phyloP scores from a whole-genome alignment of 176 grass and related monocot species.

The Carex parvula region DNA sequence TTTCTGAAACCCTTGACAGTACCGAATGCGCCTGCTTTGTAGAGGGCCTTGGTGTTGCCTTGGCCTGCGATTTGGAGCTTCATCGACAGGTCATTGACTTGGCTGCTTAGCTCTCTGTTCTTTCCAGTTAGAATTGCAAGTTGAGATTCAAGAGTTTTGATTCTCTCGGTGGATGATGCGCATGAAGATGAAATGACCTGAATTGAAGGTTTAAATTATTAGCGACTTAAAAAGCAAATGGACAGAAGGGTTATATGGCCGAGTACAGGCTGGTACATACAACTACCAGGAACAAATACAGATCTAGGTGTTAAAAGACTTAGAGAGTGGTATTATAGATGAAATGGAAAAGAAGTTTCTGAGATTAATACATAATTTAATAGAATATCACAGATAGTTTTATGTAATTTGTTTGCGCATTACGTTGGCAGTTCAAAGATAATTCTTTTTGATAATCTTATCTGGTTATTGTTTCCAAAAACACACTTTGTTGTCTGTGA shows the following conservation, averaged over 20 bases:
- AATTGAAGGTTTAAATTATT: background rate
- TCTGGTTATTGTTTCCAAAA: background rate
- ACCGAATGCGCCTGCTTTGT: constrained; percentile 75
- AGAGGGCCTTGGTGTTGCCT: constrained; percentile 38
- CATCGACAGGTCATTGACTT: constrained; percentile 56
- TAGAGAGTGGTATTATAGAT: background rate
- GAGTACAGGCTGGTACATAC: background rate
- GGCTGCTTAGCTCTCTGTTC: constrained; percentile 72
- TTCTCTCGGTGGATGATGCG: constrained; percentile 38
- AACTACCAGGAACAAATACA: background rate
- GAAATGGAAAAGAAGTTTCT: background rate
- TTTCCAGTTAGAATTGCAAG: constrained; percentile 49
- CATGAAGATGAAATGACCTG: constrained; percentile 61
- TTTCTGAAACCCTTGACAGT: constrained; percentile 84
- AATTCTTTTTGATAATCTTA: background rate
- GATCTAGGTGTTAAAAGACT: background rate
- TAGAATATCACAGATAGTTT: background rate
- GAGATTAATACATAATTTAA: background rate
- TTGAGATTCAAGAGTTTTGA: constrained; percentile 43
- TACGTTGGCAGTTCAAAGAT: background rate
- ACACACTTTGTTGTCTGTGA: too few species aligned
- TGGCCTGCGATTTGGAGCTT: constrained; percentile 71
- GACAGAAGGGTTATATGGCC: background rate
- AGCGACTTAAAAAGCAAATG: background rate
- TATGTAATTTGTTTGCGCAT: background rate